Conservation (phyloP, 169 alveolate genomes). For the Eimeria falciformis region DNA sequence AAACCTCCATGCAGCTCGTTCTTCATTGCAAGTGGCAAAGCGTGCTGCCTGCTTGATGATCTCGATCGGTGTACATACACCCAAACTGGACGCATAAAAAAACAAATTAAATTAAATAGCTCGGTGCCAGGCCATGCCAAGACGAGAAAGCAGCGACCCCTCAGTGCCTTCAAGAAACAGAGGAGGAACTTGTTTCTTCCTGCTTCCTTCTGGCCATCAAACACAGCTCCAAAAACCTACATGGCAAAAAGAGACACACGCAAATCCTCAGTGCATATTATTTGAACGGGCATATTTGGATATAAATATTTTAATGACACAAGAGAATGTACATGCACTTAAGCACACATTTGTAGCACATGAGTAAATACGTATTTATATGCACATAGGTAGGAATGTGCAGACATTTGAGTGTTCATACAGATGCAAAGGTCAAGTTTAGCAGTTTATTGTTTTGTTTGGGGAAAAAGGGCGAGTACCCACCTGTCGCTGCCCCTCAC, state of each 20-base stretch:
- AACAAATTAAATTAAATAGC: no score
- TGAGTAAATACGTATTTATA: no score
- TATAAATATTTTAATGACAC: neutral
- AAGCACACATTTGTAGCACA: neutral
- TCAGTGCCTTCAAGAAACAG: no score
- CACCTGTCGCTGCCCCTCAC: no score
- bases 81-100: no score
- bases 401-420: neutral
- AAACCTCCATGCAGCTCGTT: no score
- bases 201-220: slow-evolving; percentile 31
- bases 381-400: neutral
- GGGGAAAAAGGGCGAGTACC: neutral
- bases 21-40: no score
- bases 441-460: slow-evolving; percentile 14
- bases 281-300: neutral
- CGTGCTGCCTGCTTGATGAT: no score
- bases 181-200: no score
- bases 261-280: neutral
- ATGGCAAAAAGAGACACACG: neutral
- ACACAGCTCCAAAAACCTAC: slow-evolving; percentile 58
- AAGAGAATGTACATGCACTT: neutral
- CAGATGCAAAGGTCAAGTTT: neutral
- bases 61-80: no score
- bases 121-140: no score
- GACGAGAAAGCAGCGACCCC: no score